These are phyloP conservation scores for Jamesozyma piceae DNA, from an alignment of 805 yeast genomes.

Conservation along the genomic window DNA sequence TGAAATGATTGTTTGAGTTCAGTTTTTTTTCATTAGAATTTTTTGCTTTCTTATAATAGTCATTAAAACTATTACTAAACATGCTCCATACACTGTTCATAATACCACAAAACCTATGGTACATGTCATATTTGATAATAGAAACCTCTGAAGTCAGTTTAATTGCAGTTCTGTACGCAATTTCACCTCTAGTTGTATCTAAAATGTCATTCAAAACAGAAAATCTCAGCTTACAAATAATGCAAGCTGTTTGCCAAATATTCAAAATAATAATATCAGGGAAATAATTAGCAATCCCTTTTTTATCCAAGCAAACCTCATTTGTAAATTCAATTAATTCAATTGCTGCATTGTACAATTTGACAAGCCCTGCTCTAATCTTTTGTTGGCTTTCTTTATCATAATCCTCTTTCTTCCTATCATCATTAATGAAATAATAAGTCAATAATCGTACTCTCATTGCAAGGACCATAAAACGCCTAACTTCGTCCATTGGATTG, in stretches of 20 bases:
- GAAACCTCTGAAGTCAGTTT: slow-evolving; percentile 66
- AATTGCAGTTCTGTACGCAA: slow-evolving; percentile 56
- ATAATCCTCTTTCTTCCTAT: not conserved
- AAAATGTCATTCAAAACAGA: slow-evolving; percentile 60
- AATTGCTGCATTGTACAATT: slow-evolving; percentile 59
- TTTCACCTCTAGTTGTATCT: slow-evolving; percentile 63
- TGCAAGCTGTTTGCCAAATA: slow-evolving; percentile 85
- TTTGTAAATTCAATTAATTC: slow-evolving; percentile 57
- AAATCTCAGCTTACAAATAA: slow-evolving; percentile 66
- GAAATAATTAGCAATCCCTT: slow-evolving; percentile 57
- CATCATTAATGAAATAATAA: not conserved
- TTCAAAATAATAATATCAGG: slow-evolving; percentile 75
- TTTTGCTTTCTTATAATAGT: slow-evolving; percentile 9
- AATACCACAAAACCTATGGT: slow-evolving; percentile 83
- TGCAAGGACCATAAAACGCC: not conserved
- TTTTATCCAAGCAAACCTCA: slow-evolving; percentile 31
- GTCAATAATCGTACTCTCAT: not conserved
- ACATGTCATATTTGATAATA: slow-evolving; percentile 80
- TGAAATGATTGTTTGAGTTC: slow-evolving; percentile 16
- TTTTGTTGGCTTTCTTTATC: not conserved
- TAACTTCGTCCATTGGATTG: not conserved
- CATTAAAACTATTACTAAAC: slow-evolving; percentile 52
- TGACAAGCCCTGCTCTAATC: not conserved
- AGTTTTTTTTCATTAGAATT: slow-evolving; percentile 22
- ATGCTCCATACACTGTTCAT: slow-evolving; percentile 91